phyloP scores from a whole-genome alignment of 352 stramenopile species.

The Discostella stelligera region DNA sequence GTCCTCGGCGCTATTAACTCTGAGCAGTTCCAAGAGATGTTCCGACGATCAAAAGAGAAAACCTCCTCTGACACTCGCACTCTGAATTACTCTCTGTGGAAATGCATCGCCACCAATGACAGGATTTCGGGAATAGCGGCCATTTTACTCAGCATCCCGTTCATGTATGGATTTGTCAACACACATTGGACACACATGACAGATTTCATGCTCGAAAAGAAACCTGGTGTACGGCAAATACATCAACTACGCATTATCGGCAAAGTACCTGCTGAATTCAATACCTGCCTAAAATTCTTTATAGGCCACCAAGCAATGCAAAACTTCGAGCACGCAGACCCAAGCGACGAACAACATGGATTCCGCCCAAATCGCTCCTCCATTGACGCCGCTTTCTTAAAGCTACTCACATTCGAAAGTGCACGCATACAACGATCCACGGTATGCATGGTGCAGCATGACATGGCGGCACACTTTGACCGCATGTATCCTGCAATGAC shows the following conservation, averaged over 20 bases:
- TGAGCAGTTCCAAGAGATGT: slow-evolving; percentile 12
- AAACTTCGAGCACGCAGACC: slow-evolving; percentile 13
- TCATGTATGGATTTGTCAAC: slow-evolving; percentile 16
- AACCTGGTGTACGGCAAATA: slow-evolving; percentile 31
- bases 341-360: slow-evolving; percentile 14
- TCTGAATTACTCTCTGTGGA: slow-evolving; percentile 15
- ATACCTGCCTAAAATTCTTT: slow-evolving; percentile 12
- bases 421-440: neutral
- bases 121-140: neutral
- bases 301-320: slow-evolving; percentile 7
- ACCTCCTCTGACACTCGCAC: neutral
- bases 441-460: neutral
- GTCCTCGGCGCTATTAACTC: slow-evolving; percentile 6
- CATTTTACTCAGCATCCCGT: slow-evolving; percentile 13
- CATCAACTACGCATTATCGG: slow-evolving; percentile 47
- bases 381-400: slow-evolving; percentile 11
- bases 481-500: neutral
- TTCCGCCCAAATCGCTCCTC: neutral
- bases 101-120: neutral
- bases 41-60: slow-evolving; percentile 13
- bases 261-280: slow-evolving; percentile 42
- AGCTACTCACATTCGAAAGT: slow-evolving; percentile 15
- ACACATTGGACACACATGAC: slow-evolving; percentile 10
- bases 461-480: slow-evolving; percentile 16
- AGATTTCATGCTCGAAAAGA: slow-evolving; percentile 47